Percentiles rank a stretch among this genome's conserved stretches.
Conservation (phyloP, 495 filamentous ascomycete genomes). For the Glarea lozoyensis region DNA sequence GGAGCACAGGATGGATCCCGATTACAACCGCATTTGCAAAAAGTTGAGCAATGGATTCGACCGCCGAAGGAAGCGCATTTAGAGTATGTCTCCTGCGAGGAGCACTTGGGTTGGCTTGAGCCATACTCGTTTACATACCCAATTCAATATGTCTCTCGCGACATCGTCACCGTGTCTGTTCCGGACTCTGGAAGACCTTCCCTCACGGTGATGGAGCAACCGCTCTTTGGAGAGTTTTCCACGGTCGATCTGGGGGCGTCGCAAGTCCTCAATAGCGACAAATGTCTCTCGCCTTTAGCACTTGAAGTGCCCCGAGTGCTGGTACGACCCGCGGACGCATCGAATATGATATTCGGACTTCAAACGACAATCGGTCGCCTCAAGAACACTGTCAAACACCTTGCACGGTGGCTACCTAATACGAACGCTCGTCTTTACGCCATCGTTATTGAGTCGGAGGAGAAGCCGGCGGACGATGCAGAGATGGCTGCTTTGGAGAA, state of each 20-base stretch:
- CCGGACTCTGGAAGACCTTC: slow-evolving; percentile 7
- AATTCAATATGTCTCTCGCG: slow-evolving; percentile 17
- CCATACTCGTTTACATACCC: slow-evolving; percentile 16
- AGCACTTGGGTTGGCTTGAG: slow-evolving; percentile 20
- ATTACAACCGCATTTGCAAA: neutral
- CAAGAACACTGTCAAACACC: slow-evolving; percentile 44
- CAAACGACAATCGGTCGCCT: slow-evolving; percentile 50
- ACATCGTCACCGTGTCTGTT: slow-evolving; percentile 12
- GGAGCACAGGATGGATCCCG: neutral
- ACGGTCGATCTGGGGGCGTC: slow-evolving; percentile 11
- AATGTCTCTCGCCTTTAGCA: slow-evolving; percentile 12
- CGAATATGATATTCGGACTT: slow-evolving; percentile 43
- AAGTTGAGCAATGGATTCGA: slow-evolving; percentile 2
- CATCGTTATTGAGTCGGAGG: slow-evolving; percentile 39
- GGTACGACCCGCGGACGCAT: slow-evolving; percentile 11
- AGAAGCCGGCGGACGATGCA: slow-evolving; percentile 24
- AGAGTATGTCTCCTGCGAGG: slow-evolving; percentile 4
- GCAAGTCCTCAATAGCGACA: slow-evolving; percentile 1
- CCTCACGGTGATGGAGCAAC: slow-evolving; percentile 15
- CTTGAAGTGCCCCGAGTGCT: slow-evolving; percentile 13
- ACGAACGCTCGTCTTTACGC: slow-evolving; percentile 50
- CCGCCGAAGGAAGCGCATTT: slow-evolving; percentile 1
- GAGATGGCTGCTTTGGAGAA: slow-evolving; percentile 15
- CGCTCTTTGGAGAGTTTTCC: slow-evolving; percentile 14
- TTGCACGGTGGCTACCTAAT: slow-evolving; percentile 54